A percentile compares a stretch with the other conserved stretches of the same genome.
Conservation (phyloP, 2,329 filamentous ascomycete genomes). For the Dactylellina parvicollis region DNA sequence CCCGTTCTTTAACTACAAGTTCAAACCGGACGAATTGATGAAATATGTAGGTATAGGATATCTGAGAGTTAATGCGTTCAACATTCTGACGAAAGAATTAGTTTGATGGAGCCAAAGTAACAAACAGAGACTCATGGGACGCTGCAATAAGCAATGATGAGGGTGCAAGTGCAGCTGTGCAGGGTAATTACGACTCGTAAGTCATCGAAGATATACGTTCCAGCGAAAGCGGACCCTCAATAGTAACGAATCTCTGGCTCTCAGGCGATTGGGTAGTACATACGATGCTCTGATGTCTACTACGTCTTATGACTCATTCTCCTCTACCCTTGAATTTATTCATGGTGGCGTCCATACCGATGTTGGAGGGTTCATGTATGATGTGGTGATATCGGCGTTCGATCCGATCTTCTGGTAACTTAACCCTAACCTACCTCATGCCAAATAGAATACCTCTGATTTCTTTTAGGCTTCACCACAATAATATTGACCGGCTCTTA, state of each 20-base stretch:
- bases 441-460: background rate
- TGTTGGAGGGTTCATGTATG: constrained; percentile 16
- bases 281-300: background rate
- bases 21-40: background rate
- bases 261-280: background rate
- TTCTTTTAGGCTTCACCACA: constrained; percentile 52
- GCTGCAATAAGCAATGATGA: too few relatives aligned
- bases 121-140: too few relatives aligned
- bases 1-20: constrained; percentile 9
- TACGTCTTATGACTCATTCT: background rate
- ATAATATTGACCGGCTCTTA: constrained; percentile 56
- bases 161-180: too few relatives aligned
- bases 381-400: constrained; percentile 53
- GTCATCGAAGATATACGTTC: too few relatives aligned
- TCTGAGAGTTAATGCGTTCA: too few relatives aligned
- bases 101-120: too few relatives aligned
- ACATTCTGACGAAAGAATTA: too few relatives aligned
- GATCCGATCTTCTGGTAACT: constrained; percentile 58
- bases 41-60: background rate
- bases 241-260: too few relatives aligned
- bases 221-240: too few relatives aligned
- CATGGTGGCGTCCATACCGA: constrained; percentile 56
- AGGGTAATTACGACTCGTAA: too few relatives aligned
- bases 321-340: constrained; percentile 54
- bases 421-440: background rate